Evolutionary conservation across 208 protist species (phyloP).

Genomic region (Leishmania arabica): DNA sequence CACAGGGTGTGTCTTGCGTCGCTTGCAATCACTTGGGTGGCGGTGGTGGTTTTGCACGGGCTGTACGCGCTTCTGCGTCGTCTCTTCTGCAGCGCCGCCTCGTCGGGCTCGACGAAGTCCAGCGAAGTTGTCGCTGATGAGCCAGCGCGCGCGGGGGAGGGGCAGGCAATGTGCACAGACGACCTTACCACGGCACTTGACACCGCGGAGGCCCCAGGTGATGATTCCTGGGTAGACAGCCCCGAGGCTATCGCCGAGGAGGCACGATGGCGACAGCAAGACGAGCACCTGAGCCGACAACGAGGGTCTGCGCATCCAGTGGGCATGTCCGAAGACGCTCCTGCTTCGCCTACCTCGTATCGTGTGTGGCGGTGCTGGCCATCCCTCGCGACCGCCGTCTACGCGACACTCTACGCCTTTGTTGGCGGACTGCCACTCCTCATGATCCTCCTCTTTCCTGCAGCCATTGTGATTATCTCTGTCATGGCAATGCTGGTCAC

Average conservation of each 20-base stretch:
- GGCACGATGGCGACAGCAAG: slow-evolving; percentile 18
- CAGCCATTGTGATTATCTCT: slow-evolving; percentile 21
- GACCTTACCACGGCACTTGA: slow-evolving; percentile 3
- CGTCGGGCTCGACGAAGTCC: background rate
- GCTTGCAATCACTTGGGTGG: slow-evolving; percentile 14
- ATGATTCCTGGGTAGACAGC: slow-evolving; percentile 72
- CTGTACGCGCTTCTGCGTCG: background rate
- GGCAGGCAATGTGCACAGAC: background rate
- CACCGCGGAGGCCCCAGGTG: slow-evolving; percentile 27
- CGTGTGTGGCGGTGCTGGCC: slow-evolving; percentile 52
- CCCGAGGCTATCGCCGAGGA: slow-evolving; percentile 56
- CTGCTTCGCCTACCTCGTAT: slow-evolving; percentile 1
- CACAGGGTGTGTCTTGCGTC: slow-evolving; percentile 12
- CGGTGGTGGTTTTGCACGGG: slow-evolving; percentile 12
- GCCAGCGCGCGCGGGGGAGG: background rate
- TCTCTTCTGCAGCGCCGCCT: background rate
- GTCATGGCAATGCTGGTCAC: slow-evolving; percentile 3
- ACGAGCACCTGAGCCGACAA: background rate
- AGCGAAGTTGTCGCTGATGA: background rate
- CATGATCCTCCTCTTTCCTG: slow-evolving; percentile 57
- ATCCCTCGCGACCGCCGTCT: slow-evolving; percentile 32
- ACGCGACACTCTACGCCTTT: slow-evolving; percentile 57
- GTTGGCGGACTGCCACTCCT: slow-evolving; percentile 61
- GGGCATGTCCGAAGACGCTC: background rate
- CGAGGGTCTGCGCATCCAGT: background rate